Evolutionary conservation across 169 alveolate genomes (phyloP), one percentile per base, ranked within the genome.

Genomic region (Besnoitia besnoiti): DNA sequence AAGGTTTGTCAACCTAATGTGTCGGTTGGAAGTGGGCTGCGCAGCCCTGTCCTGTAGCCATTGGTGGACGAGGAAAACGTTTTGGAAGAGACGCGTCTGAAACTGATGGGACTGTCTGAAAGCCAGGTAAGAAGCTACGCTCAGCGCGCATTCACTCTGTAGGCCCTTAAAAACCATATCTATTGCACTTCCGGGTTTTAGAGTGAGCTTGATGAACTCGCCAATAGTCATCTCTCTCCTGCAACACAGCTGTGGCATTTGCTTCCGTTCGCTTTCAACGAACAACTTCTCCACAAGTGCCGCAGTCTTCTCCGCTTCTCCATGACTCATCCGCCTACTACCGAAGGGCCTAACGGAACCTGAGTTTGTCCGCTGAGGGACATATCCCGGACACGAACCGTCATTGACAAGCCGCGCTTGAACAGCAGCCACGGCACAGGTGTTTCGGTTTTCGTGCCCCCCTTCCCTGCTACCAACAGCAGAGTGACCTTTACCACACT

Each of bases 11-110:
- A 77, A 59, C 27, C 87, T 51, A 35, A 77, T 77, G 87, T 40
- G 61, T 16, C 59, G 37, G 40, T 77, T 77, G 37, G 87, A 40
- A 39, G n/a, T 30, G n/a, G 37, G 14, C 61, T 44, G 61, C 16
- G 61, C 5, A 35, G 62, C 59, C 35, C 16, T 44, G 59, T 27
- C 35, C n/a, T 77, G 87, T 21, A 77, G 87, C 87, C 87, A 77
- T 4, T 77, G 87, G 16, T 77, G 87, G 21, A 77, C 87, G 37
- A 77, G 40, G n/a, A 77, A 77, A 5, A 77, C 87, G 47, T 77
- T 77, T 27, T 77, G 87, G 40, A 77, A 77, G 42, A 77, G 59
- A 30, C 87, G 87, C 61, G 87, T 77, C n/a, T 77, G 87, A 46
- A 77, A 77, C 59, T 77, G 87, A 39, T 40, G 87, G 21, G 87